Conservation (phyloP, 768 basidiomycete genomes). For the Naematelia aurantialba region DNA sequence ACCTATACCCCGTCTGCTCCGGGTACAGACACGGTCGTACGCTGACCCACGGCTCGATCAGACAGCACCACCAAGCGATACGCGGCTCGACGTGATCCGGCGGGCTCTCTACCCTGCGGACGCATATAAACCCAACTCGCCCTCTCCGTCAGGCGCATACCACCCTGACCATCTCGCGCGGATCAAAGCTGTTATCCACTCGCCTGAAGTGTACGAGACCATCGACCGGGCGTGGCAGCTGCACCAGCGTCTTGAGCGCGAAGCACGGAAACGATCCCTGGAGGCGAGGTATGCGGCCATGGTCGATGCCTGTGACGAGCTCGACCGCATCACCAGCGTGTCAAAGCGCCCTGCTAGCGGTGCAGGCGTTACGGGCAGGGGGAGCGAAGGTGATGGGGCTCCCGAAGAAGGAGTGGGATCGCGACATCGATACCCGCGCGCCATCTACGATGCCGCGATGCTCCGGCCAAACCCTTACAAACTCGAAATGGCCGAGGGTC, state of each 20-base stretch:
- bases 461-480: constrained; percentile 5
- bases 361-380: too few relatives aligned
- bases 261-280: constrained; percentile 65
- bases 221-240: constrained; percentile 88
- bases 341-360: too few relatives aligned
- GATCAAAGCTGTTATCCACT: constrained; percentile 78
- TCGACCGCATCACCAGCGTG: constrained; percentile 60
- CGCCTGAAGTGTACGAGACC: constrained; percentile 82
- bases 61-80: constrained; percentile 16
- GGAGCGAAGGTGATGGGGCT: too few relatives aligned
- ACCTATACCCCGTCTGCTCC: not conserved
- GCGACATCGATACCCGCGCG: constrained; percentile 43
- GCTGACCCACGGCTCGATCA: not conserved
- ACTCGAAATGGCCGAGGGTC: constrained; percentile 48
- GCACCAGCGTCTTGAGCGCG: constrained; percentile 69
- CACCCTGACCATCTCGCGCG: constrained; percentile 72
- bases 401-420: constrained; percentile 14
- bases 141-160: constrained; percentile 74
- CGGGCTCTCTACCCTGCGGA: constrained; percentile 76
- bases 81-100: constrained; percentile 61
- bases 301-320: constrained; percentile 77
- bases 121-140: constrained; percentile 57
- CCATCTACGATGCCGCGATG: constrained; percentile 33
- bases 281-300: constrained; percentile 75
- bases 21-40: not conserved